These are phyloP conservation scores for Silene noctiflora DNA, from an alignment of 179 eudicot species.

Conservation along the genomic window DNA sequence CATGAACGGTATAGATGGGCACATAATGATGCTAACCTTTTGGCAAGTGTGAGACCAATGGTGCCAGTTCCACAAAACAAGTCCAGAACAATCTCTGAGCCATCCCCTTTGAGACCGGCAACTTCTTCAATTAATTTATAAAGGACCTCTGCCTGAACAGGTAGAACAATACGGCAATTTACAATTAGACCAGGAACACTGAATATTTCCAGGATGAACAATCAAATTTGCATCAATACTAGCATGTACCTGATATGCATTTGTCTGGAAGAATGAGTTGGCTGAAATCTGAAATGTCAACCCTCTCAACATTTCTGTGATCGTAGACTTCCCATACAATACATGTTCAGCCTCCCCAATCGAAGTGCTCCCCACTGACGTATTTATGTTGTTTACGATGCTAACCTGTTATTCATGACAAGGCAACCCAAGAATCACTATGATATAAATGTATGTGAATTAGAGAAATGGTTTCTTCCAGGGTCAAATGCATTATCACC, in stretches of 20 bases:
- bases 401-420: conserved; percentile 51
- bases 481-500: no score
- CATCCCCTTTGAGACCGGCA: conserved; percentile 83
- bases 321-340: conserved; percentile 71
- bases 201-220: not conserved
- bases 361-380: conserved; percentile 86
- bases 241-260: conserved; percentile 67
- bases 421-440: conserved; percentile 7
- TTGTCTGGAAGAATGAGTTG: conserved; percentile 97
- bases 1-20: not conserved
- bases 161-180: conserved; percentile 13
- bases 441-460: not conserved
- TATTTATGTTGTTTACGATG: conserved; percentile 85
- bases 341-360: conserved; percentile 78
- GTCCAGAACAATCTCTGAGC: conserved; percentile 84
- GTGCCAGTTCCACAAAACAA: conserved; percentile 98
- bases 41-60: conserved; percentile 89
- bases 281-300: conserved; percentile 89
- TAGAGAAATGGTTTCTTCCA: no score
- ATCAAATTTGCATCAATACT: not conserved
- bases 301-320: conserved; percentile 81
- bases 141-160: conserved; percentile 75
- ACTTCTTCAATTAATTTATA: conserved; percentile 80
- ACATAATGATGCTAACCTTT: conserved; percentile 38
- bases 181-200: conserved; percentile 2